Percentiles rank a stretch among this genome's conserved stretches.
phyloP scores from a whole-genome alignment of 2,329 filamentous ascomycete species.

The Cytospora leucostoma region DNA sequence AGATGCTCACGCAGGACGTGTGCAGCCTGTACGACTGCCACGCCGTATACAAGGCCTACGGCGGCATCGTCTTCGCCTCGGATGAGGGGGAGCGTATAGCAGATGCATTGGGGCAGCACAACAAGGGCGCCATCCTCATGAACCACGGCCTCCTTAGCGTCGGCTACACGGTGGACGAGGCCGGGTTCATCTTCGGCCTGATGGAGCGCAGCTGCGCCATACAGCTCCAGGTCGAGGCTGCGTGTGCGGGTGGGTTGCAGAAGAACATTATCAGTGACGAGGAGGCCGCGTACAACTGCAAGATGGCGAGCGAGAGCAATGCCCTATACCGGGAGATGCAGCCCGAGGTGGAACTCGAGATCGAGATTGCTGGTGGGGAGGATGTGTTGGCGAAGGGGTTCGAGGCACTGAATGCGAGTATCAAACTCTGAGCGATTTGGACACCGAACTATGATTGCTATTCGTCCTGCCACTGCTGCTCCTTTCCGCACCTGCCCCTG shows the following conservation, averaged over 20 bases:
- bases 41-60: conserved; percentile 62
- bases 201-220: conserved; percentile 70
- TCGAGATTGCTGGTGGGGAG: conserved; percentile 43
- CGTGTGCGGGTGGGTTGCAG: conserved; percentile 47
- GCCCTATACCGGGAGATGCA: conserved; percentile 49
- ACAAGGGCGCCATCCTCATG: conserved; percentile 64
- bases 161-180: conserved; percentile 72
- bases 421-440: conserved; percentile 1
- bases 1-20: conserved; percentile 72
- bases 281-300: conserved; percentile 43
- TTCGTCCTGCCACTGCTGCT: neutral
- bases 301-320: conserved; percentile 50
- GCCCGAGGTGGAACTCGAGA: conserved; percentile 49
- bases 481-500: neutral
- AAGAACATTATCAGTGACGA: conserved; percentile 45
- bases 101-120: conserved; percentile 56
- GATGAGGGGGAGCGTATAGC: conserved; percentile 68
- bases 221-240: conserved; percentile 69
- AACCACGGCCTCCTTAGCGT: conserved; percentile 75
- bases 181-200: conserved; percentile 68
- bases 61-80: conserved; percentile 56
- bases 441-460: neutral
- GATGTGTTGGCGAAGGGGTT: conserved; percentile 34
- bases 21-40: conserved; percentile 64
- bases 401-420: conserved; percentile 27